Evolutionary conservation across 768 basidiomycete species (phyloP).

Genomic region (Lactifluus piperatus): DNA sequence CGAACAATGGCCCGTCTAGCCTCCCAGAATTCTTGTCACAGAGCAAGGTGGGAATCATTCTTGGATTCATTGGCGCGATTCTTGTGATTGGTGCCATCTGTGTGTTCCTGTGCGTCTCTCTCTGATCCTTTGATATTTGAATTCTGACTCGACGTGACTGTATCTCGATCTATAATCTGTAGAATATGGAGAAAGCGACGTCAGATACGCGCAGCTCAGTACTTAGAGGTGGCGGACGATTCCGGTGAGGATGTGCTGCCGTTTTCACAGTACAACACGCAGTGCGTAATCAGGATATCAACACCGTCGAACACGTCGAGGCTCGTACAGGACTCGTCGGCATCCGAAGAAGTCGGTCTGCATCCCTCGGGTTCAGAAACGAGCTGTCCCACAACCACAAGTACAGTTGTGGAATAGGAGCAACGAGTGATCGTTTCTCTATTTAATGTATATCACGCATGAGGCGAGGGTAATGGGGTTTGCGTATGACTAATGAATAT

Average conservation of each 20-base stretch:
- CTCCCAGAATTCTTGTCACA: constrained; percentile 35
- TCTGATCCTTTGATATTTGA: neutral
- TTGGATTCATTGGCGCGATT: constrained; percentile 37
- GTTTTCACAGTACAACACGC: neutral
- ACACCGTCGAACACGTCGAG: neutral
- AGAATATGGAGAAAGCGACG: constrained; percentile 17
- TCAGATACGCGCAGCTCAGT: neutral
- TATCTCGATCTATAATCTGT: neutral
- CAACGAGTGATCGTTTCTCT: too few species aligned
- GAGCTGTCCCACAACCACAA: too few species aligned
- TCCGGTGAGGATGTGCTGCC: neutral
- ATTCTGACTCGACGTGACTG: neutral
- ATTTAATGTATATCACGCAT: too few species aligned
- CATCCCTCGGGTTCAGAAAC: too few species aligned
- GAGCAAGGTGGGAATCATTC: constrained; percentile 42
- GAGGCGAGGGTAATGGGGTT: too few species aligned
- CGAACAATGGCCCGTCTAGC: constrained; percentile 42
- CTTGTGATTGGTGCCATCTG: constrained; percentile 32
- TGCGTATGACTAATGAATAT: too few species aligned
- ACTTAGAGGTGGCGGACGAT: neutral
- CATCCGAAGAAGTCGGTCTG: neutral
- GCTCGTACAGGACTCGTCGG: neutral
- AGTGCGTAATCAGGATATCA: neutral
- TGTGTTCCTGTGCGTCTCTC: constrained; percentile 28
- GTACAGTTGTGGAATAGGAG: too few species aligned